Percentiles rank a stretch among this genome's conserved stretches.
phyloP scores from a whole-genome alignment of 805 yeast species.

The Priceomyces fermenticarens region DNA sequence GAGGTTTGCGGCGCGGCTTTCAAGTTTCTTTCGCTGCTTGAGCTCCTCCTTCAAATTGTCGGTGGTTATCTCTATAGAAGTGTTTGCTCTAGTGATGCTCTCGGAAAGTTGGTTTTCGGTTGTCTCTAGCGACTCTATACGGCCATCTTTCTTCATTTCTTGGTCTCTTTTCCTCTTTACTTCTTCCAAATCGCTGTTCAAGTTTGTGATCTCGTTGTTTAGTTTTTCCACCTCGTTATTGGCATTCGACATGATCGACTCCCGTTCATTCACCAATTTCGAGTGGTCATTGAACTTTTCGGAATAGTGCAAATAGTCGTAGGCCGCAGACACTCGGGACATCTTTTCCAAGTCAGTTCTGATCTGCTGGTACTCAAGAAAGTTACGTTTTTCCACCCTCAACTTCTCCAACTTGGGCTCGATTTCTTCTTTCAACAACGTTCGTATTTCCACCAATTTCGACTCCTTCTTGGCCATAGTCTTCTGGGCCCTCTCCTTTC shows the following conservation, averaged over 20 bases:
- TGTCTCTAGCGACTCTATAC: constrained; percentile 56
- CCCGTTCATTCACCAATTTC: constrained; percentile 40
- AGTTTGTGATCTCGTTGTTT: constrained; percentile 51
- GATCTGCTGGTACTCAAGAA: constrained; percentile 81
- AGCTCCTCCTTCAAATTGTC: constrained; percentile 59
- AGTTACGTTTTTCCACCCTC: constrained; percentile 76
- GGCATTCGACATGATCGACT: constrained; percentile 37
- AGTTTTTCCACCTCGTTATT: constrained; percentile 45
- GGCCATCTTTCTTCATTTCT: constrained; percentile 60
- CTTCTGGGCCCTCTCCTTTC: constrained; percentile 86
- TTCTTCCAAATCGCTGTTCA: constrained; percentile 58
- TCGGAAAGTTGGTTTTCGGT: constrained; percentile 57
- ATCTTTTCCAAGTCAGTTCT: constrained; percentile 77
- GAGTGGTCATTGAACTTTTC: constrained; percentile 42
- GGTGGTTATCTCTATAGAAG: constrained; percentile 55
- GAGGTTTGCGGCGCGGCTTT: constrained; percentile 31
- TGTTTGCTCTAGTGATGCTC: constrained; percentile 62
- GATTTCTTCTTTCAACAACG: constrained; percentile 77
- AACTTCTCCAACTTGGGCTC: constrained; percentile 86
- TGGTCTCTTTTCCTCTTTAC: constrained; percentile 51
- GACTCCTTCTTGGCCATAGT: constrained; percentile 90
- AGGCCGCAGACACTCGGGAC: constrained; percentile 71
- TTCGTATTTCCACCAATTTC: constrained; percentile 73
- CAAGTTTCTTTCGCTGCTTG: constrained; percentile 28
- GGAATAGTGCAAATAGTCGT: constrained; percentile 54